Evolutionary conservation across 768 basidiomycete species (phyloP), one percentile per base, ranked within the genome.

Genomic region (Amanita pseudoporphyria): DNA sequence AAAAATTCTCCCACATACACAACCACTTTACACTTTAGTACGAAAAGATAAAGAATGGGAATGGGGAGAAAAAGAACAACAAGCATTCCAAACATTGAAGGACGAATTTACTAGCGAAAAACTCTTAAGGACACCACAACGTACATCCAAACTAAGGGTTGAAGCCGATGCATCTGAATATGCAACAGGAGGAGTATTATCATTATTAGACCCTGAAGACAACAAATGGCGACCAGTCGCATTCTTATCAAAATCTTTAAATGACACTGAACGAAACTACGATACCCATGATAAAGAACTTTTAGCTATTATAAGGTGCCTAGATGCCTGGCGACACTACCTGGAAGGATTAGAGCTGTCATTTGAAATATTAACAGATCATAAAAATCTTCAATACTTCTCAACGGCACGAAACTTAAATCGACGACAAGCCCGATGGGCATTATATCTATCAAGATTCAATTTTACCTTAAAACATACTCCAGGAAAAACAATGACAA

Each of bases 321-420:
- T n/a, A n/a, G n/a, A n/a, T n/a, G n/a, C n/a, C n/a, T n/a, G n/a
- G n/a, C n/a, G n/a, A n/a, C n/a, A n/a, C n/a, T n/a, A n/a, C n/a
- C n/a, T n/a, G n/a, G n/a, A n/a, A n/a, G n/a, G n/a, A 47, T 9
- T 47, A 47, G 14, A 32, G 35, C 19, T 14, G 33, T 24, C 37
- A 37, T 22, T 53, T 13, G 48, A 53, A 26, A 49, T 53, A 10
- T 53, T 47, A 48, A 49, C 48, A 6, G 52, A 53, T 33, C 52
- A 53, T 22, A 53, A 53, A 32, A 53, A 53, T 32, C 47, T 53
- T 2, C 30, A 53, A 32, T 53, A 53, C 28, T 53, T 53, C 26
- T 19, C 19, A 10, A 13, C 2, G 2, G 16, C 45, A 35, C 18
- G 35, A 35, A 47, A 47, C 21, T n/a, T 47, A 21, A 47, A 47